Evolutionary conservation across 176 grass and related monocot genomes (phyloP).

Genomic region (Bromus sterilis): DNA sequence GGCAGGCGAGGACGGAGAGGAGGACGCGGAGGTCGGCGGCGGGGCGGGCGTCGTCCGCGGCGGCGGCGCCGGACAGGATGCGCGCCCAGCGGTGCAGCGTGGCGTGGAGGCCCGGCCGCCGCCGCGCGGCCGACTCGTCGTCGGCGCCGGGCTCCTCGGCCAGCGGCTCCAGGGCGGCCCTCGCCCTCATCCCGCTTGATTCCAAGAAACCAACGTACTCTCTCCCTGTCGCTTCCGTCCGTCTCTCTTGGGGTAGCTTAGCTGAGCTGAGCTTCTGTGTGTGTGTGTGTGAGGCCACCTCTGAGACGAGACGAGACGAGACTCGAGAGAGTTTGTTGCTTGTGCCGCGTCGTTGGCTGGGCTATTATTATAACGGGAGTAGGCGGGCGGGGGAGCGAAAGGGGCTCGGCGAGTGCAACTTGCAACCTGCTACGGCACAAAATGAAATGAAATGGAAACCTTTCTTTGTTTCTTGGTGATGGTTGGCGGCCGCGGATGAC

Average conservation of each 20-base stretch:
- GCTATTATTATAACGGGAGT: slow-evolving; percentile 24
- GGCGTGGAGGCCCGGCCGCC: slow-evolving; percentile 21
- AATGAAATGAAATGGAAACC: no score
- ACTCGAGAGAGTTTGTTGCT: slow-evolving; percentile 27
- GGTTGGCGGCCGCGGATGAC: background rate
- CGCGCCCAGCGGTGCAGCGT: slow-evolving; percentile 45
- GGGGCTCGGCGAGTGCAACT: background rate
- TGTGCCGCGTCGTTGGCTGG: background rate
- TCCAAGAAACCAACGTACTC: background rate
- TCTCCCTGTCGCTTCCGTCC: background rate
- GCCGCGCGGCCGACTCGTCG: slow-evolving; percentile 29
- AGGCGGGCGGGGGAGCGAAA: background rate
- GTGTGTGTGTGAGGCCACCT: slow-evolving; percentile 25
- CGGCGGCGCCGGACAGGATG: slow-evolving; percentile 38
- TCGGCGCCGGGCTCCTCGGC: slow-evolving; percentile 92
- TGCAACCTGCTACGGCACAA: background rate
- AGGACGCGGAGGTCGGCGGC: slow-evolving; percentile 69
- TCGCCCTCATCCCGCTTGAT: slow-evolving; percentile 22
- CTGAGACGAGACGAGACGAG: no score
- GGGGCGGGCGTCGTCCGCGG: slow-evolving; percentile 10
- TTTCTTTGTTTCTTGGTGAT: background rate
- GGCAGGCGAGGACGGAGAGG: slow-evolving; percentile 89
- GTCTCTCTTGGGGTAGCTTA: background rate
- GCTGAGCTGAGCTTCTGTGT: slow-evolving; percentile 29
- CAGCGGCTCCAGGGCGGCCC: slow-evolving; percentile 73